Evolutionary conservation across 768 basidiomycete genomes (phyloP), one percentile per base, ranked within the genome.

Genomic region (Boletus edulis): DNA sequence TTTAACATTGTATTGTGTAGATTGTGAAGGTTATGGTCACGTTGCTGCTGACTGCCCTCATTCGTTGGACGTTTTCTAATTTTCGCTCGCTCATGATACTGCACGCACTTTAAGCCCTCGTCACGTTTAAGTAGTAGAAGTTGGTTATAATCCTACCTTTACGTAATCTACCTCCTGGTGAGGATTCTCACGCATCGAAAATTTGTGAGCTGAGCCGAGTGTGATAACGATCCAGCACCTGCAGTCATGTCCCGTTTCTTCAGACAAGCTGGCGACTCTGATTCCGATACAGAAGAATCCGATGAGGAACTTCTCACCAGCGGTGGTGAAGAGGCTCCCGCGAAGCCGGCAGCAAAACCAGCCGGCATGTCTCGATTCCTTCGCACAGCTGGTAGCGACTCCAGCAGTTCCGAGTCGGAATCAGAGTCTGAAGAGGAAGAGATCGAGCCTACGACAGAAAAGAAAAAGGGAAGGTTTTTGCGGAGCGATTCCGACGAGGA

Each of bases 21-120:
- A 94, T 60, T 94, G 93, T 66, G 93, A 94, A 74, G 81, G 81
- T 54, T 78, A 81, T 49, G 92, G 91, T 9, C 92, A 94, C 68
- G 65, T 77, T 37, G 82, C 91, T 6, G 80, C 79, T 35, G 81
- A 92, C 57, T 95, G 93, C 65, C 91, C 91, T 39, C 84, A 92
- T 69, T 91, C 91, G 12, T 71, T 86, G 69, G 93, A 95, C 72
- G 88, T 94, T 54, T 95, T 94, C 73, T 94, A 73, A 75, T 37
- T n/a, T 35, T 53, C 20, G 37, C 44, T 49, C 45, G 17, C 22
- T 60, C 34, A 52, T 31, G 51, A 53, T 53, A 45, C 46, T 9
- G 49, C 51, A 50, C 29, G 20, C 34, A 29, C 43, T 47, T 20
- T 40, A 29, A 6, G 27, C 27, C 2, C 27, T 9, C 27, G 24